A percentile compares a stretch with the other conserved stretches of the same genome.
Conservation (phyloP, 345 rosid genomes). For the Draba incana region DNA sequence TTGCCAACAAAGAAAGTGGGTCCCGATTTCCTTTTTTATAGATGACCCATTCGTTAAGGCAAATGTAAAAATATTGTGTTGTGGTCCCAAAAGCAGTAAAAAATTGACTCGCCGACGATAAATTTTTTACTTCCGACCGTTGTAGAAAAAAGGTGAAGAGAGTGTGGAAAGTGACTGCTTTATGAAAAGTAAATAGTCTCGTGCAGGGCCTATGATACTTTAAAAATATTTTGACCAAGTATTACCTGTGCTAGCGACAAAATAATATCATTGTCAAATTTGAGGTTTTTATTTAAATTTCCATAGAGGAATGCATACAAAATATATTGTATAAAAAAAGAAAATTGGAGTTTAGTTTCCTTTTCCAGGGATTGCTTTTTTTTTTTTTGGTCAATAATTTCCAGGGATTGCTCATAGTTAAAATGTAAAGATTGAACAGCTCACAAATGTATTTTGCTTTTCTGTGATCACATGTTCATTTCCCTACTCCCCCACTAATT, state of each 20-base stretch:
- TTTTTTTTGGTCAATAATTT: no score
- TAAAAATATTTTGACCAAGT: not conserved
- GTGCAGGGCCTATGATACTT: slow-evolving; percentile 17
- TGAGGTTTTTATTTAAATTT: not conserved
- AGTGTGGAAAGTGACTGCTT: slow-evolving; percentile 33
- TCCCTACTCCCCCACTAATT: not conserved
- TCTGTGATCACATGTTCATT: slow-evolving; percentile 33
- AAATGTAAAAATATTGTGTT: not conserved
- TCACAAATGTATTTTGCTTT: slow-evolving; percentile 26
- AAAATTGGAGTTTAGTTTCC: not conserved
- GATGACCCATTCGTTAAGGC: no score
- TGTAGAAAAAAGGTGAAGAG: slow-evolving; percentile 4
- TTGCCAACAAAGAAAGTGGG: no score
- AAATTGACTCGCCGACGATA: not conserved
- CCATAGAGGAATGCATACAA: not conserved
- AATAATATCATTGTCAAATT: slow-evolving; percentile 2
- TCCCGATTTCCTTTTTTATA: no score
- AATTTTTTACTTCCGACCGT: slow-evolving; percentile 23
- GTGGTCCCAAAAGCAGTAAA: not conserved
- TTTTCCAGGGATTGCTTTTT: not conserved
- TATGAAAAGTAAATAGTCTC: slow-evolving; percentile 15
- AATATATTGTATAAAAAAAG: not conserved
- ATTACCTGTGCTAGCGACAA: slow-evolving; percentile 25
- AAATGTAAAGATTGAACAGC: slow-evolving; percentile 33
- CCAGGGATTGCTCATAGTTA: not conserved